These are phyloP conservation scores for Microbotryomycetes sp. DNA, from an alignment of 1,284 basidiomycete genomes.

Conservation along the genomic window DNA sequence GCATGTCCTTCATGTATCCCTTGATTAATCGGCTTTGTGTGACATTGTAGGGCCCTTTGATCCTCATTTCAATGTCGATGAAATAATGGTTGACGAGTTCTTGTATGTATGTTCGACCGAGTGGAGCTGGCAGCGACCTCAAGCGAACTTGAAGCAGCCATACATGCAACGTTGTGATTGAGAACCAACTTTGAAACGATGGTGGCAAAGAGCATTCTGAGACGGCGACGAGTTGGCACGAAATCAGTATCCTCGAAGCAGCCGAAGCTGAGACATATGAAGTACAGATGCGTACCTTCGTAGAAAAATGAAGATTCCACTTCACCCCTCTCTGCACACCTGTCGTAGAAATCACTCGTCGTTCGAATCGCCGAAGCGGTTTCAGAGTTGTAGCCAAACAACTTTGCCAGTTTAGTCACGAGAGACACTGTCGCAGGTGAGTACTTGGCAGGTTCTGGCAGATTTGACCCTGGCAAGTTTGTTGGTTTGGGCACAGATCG, in stretches of 20 bases:
- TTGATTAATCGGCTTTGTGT: slow-evolving; percentile 69
- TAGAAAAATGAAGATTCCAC: slow-evolving; percentile 47
- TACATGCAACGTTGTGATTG: slow-evolving; percentile 85
- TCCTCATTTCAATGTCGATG: slow-evolving; percentile 84
- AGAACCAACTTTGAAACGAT: slow-evolving; percentile 98
- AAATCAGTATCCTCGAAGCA: background rate
- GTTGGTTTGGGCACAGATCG: slow-evolving; percentile 21
- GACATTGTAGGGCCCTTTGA: slow-evolving; percentile 66
- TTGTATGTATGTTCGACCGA: slow-evolving; percentile 63
- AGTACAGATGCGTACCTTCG: slow-evolving; percentile 26
- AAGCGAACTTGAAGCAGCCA: slow-evolving; percentile 85
- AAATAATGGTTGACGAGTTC: slow-evolving; percentile 93
- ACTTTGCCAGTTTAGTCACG: slow-evolving; percentile 43
- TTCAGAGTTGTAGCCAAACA: slow-evolving; percentile 51
- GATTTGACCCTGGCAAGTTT: slow-evolving; percentile 27
- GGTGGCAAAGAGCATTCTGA: slow-evolving; percentile 79
- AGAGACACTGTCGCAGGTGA: slow-evolving; percentile 31
- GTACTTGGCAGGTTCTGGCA: slow-evolving; percentile 23
- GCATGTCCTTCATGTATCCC: slow-evolving; percentile 81
- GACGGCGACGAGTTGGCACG: background rate
- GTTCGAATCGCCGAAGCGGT: slow-evolving; percentile 50
- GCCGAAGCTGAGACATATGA: background rate
- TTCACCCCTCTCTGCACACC: slow-evolving; percentile 48
- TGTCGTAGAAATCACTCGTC: slow-evolving; percentile 51
- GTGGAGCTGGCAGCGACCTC: slow-evolving; percentile 66